These are phyloP conservation scores for Ustilago tritici DNA, from an alignment of 1,284 basidiomycete genomes.

Conservation along the genomic window DNA sequence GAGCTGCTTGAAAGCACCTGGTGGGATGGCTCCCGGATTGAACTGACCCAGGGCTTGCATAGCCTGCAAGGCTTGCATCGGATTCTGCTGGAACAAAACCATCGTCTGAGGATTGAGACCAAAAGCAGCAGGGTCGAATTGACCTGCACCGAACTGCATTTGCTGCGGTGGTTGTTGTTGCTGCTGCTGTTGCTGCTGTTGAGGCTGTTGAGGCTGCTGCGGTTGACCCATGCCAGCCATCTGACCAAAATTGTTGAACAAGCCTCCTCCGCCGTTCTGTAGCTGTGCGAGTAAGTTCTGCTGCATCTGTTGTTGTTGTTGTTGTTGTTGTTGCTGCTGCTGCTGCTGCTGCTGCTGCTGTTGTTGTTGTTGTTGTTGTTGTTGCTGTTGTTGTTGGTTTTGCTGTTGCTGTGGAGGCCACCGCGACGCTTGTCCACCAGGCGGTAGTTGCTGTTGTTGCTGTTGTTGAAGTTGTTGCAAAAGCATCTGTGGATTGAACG, in stretches of 20 bases:
- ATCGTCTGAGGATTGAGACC: conserved; percentile 47
- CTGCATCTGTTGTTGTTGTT: conserved; percentile 35
- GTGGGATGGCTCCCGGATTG: conserved; percentile 42
- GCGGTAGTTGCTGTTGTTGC: conserved; percentile 7
- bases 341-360: conserved; percentile 39
- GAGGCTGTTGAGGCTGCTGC: conserved; percentile 32
- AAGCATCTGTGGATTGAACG: conserved; percentile 51
- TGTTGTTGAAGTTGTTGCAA: conserved; percentile 50
- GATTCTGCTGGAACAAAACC: conserved; percentile 46
- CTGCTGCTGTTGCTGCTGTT: conserved; percentile 17
- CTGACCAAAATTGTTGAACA: conserved; percentile 46
- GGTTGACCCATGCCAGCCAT: conserved; percentile 37
- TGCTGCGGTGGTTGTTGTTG: conserved; percentile 30
- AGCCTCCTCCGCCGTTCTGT: conserved; percentile 36
- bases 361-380: conserved; percentile 18
- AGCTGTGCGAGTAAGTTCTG: conserved; percentile 42
- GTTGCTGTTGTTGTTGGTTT: conserved; percentile 23
- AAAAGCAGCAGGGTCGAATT: conserved; percentile 40
- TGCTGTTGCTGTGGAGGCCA: no score
- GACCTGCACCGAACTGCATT: conserved; percentile 26
- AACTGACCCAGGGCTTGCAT: conserved; percentile 50
- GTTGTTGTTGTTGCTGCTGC: conserved; percentile 32
- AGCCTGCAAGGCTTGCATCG: conserved; percentile 52
- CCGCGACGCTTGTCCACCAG: no score
- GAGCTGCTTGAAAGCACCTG: conserved; percentile 43